Evolutionary conservation across 2,329 filamentous ascomycete genomes (phyloP), one percentile per base, ranked within the genome.

Genomic region (Alternaria longipes): DNA sequence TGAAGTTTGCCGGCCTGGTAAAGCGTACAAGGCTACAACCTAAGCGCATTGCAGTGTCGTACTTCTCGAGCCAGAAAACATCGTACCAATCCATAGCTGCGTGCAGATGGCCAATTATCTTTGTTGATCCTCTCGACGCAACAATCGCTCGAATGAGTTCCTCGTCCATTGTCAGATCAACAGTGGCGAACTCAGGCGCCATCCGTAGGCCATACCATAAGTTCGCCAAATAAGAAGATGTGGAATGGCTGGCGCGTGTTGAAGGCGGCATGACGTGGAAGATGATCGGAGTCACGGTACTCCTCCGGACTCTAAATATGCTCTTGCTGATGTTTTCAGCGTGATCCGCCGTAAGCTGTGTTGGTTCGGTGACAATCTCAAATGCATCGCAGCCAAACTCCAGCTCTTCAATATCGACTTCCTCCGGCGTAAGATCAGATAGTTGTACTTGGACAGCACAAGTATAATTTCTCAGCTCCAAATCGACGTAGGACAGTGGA

Each of bases 301-400:
- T 86, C 60, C 89, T 82, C 51, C 89, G 82, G 16, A 91, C 81
- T 16, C 82, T 81, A 1, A 87, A 86, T 47, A 90, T 80, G 2
- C 83, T 84, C 54, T 84, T 82, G 50, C 87, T 88, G 64, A 90
- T 87, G 16, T 82, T 79, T 12, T 74, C 69, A 5, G 70, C 72
- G 54, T 68, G 66, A 14, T 70, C 65, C 51, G 62, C 54, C 20
- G 67, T 64, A 16, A 75, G 60, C 22, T 72, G 67, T 5, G 59
- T 52, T 3, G 66, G 66, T 28, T 85, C 84, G 18, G 89, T 78
- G 12, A 85, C 82, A 3, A 91, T 80, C 69, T 91, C 88, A 24
- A 91, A 85, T 7, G 88, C 89, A 73, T 92, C 90, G 8, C 85
- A 86, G 5, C 87, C 89, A 12, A 85, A 85, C 59, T 90, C 88